These are phyloP conservation scores for Dalbergia cultrata DNA, from an alignment of 306 rosid species.

Conservation along the genomic window DNA sequence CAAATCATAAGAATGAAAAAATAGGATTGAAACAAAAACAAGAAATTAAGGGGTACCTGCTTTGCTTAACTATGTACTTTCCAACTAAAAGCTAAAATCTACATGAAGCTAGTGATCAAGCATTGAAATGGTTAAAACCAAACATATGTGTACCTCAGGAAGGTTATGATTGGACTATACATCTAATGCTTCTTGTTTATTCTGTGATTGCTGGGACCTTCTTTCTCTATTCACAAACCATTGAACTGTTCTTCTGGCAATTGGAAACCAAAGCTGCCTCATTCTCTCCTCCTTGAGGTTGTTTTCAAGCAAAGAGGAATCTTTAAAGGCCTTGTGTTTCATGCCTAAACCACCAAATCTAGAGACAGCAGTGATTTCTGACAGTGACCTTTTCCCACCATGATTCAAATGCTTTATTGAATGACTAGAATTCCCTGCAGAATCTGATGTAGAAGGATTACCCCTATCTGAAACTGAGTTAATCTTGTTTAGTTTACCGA, in stretches of 20 bases:
- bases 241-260: constrained; percentile 85
- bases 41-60: constrained; percentile 38
- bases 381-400: constrained; percentile 75
- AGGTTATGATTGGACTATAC: constrained; percentile 54
- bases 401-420: constrained; percentile 51
- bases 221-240: constrained; percentile 94
- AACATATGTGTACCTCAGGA: constrained; percentile 36
- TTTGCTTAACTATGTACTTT: constrained; percentile 42
- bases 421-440: constrained; percentile 17
- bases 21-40: constrained; percentile 27
- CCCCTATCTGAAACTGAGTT: constrained; percentile 47
- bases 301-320: constrained; percentile 56
- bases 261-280: constrained; percentile 84
- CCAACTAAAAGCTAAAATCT: constrained; percentile 44
- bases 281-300: constrained; percentile 68
- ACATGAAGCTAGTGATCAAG: constrained; percentile 42
- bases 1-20: constrained; percentile 22
- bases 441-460: constrained; percentile 42
- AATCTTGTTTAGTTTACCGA: constrained; percentile 47
- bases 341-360: constrained; percentile 66
- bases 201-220: constrained; percentile 64
- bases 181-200: constrained; percentile 48
- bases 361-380: constrained; percentile 79
- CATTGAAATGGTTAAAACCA: constrained; percentile 13
- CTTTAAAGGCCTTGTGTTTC: constrained; percentile 46